Base-by-base conservation (phyloP, 257 asterid genomes). In the Petunia secreta region DNA sequence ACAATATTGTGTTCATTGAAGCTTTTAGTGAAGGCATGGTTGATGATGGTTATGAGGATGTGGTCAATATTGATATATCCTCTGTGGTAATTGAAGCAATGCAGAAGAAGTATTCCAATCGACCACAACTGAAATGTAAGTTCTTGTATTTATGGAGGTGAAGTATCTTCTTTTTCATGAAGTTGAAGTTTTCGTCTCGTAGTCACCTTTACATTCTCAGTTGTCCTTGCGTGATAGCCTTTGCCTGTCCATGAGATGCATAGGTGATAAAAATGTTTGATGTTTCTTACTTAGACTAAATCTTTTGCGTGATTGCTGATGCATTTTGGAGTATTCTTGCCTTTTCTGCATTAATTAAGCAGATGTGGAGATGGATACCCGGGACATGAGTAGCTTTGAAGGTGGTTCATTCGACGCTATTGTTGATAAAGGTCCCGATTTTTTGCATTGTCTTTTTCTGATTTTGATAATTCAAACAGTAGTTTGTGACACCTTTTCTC, bases 21-120 rank as follows among this genome's bases (percentile, higher is more conserved):
- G 93, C 91, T 75, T 91, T 93, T 63, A 91, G 97, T 64, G 91
- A 91, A 83, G 90, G 88, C 67, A 88, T 91, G 97, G 90, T 79
- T 75, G 90, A 80, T 66, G 93, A 91, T 85, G 97, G 97, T 77
- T 93, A 88, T 73, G 80, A 55, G 69, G 87, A 90, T 71, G 89
- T 91, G 50, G 82, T 85, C 87, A 93, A 88, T 85, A 74, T 91
- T 63, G 97, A 90, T 85, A 88, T 89, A 83, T 91, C 93, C n/a
- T 85, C 91, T 2, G 93, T 93, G 80, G 95, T 86, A 76, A 89
- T 93, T 73, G 87, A 90, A 82, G 93, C 92, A 48, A 93, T 93
- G 97, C 90, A 87, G 77, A 84, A 58, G 69, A 93, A 91, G 87
- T 91, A 89, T 79, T 85, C 88, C 41, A 76, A 53, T 81, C 76